Base-by-base conservation (phyloP, 2,329 filamentous ascomycete genomes). In the Alternaria sp. region DNA sequence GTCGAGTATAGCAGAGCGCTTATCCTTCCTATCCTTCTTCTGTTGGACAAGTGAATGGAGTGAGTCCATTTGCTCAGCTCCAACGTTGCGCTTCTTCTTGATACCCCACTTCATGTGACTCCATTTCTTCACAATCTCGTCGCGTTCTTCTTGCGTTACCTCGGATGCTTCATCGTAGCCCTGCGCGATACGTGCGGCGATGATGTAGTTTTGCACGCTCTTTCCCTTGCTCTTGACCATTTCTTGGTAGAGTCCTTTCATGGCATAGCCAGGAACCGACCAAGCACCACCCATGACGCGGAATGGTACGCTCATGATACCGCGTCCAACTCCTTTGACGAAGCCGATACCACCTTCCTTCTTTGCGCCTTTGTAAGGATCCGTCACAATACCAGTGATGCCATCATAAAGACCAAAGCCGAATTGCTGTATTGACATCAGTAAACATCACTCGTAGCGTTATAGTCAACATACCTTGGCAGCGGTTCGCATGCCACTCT, bases 231-330 rank as follows among this genome's bases (percentile, higher is more conserved):
- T 80, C 66, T 90, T 93, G 65, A 89, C 86, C 57, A 96, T 85
- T 76, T 95, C 91, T 44, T 92, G 91, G 71, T 95, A 89, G 1
- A 96, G 84, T 3, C 94, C 94, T 76, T 94, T 92, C 84, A 94
- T 91, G 4, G 92, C 87, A 74, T 96, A 96, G 6, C 90, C 94
- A 0, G 93, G 92, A 5, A 96, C 80, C 1, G 88, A 87, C 58
- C 82, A 81, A 20, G 81, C 77, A 26, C 83, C 93, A 63, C 92
- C 92, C 60, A 90, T 87, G n/a, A 93, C 92, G 76, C 97, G 97
- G 20, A 96, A 81, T 1, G 96, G 84, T 2, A 96, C 78, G 0
- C 94, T 94, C 5, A 92, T 93, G 43, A 97, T 87, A 0, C 93
- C 94, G 75, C 93, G 96, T 1, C 91, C 93, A 47, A 97, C 85